Base-by-base conservation (phyloP, 257 asterid genomes). In the Craterostigma plantagineum region DNA sequence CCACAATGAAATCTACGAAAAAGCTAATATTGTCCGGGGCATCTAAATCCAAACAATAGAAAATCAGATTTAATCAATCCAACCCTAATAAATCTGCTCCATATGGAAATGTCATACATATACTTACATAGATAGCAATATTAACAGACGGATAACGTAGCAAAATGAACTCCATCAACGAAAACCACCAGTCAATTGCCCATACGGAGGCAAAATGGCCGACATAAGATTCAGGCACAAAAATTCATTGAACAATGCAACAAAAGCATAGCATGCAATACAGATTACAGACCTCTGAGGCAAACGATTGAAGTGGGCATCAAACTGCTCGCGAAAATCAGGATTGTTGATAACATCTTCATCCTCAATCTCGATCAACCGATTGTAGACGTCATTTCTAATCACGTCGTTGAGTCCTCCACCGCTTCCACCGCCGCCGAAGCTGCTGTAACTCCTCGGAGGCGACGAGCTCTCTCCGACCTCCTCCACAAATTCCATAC, bases 381-480 rank as follows among this genome's bases (percentile, higher is more conserved):
- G 86, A 52, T 63, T 65, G 42, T 73, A 73, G 39, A 81, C 94
- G 51, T 86, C 90, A 48, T 67, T 63, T 63, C 81, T 61, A 53
- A 68, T 65, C 12, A 58, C 62, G 46, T 73, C 84, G 39, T 63
- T 67, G 6, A 63, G 75, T 18, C 63, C 66, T 17, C 72, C 74
- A 10, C 58, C 66, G 14, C 67, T 65, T 18, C 66, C 70, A 23
- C 61, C 63, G 42, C 70, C 71, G 11, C 74, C 77, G 36, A 64
- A 72, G 61, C 80, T 65, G 54, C 82, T 79, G 54, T 55, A 65
- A 60, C 80, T 81, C 74, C 75, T 69, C 55, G 71, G 80, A 60
- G 97, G 97, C 57, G 97, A 81, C 51, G 86, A 76, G 49, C 91
- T 81, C 77, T 81, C 97, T 12, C 91, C 97, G 2, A 75, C 92